Evolutionary conservation across 495 filamentous ascomycete genomes (phyloP), one percentile per base, ranked within the genome.

Genomic region (Penicillium nucicola): DNA sequence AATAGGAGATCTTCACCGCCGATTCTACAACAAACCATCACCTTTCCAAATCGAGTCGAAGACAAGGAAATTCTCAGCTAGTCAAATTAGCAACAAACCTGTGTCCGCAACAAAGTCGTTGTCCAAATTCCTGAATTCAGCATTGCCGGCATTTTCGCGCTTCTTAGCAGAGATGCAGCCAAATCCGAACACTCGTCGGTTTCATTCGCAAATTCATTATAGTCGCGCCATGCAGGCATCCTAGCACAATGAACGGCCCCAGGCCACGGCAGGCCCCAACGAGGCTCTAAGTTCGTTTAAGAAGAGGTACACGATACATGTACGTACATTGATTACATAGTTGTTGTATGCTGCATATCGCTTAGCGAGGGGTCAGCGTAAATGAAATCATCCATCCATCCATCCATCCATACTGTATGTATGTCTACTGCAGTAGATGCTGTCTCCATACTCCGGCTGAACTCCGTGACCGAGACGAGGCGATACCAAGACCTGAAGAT

Each of bases 1-100:
- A 47, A 56, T 56, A 12, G 47, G 51, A 47, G 53, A 51, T 50
- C 36, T 50, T 56, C 33, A 51, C 15, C 53, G 30, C 34, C 42
- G 22, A 22, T 51, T 41, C 45, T 22, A 50, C 42, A 50, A 56
- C 32, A 56, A 50, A 28, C 42, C 31, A 32, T 50, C 53, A 42
- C 47, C 53, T 2, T 56, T 56, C 53, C 46, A 45, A 35, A 8
- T 52, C 34, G 49, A 52, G 33, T 40, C 45, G 14, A 44, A 51
- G 41, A 2, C 15, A 51, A 51, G 41, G 6, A 20, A 45, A 22
- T 41, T 19, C 41, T 36, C 48, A 43, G 17, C 30, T n/a, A 48
- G 38, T 38, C 45, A 35, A 48, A 48, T 9, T 48, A 18, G 33
- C 17, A 48, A 48, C 43, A 45, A 45, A 30, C 22, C 33, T 10